Percentiles rank a stretch among this genome's conserved stretches.
Evolutionary conservation across 306 rosid species (phyloP).

Genomic region (Fagus sylvatica): DNA sequence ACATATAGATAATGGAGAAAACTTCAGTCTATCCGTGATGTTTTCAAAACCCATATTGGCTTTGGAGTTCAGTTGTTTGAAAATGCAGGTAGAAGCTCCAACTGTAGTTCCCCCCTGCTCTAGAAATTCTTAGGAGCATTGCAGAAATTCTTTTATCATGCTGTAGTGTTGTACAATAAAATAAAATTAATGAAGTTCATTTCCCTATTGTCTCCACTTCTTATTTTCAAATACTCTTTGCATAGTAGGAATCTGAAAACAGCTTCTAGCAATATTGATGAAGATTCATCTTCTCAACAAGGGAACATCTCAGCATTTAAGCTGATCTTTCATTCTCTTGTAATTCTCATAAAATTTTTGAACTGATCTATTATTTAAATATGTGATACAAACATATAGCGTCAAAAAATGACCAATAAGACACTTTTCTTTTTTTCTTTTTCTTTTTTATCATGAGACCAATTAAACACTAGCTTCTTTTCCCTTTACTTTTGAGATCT

Average conservation of each 20-base stretch:
- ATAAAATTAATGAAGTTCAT: background rate
- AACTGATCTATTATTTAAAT: conserved; percentile 1
- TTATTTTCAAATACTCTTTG: background rate
- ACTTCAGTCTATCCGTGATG: conserved; percentile 51
- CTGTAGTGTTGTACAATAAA: background rate
- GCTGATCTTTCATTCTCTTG: background rate
- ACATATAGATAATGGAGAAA: conserved; percentile 28
- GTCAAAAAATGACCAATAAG: conserved; percentile 3
- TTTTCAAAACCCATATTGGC: conserved; percentile 81
- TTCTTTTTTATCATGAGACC: too few species aligned
- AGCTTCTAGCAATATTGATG: background rate
- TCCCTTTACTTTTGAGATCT: conserved; percentile 25
- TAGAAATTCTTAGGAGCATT: conserved; percentile 18
- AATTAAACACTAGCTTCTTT: background rate
- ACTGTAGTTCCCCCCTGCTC: conserved; percentile 43
- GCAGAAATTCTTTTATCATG: background rate
- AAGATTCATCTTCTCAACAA: background rate
- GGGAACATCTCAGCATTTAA: background rate
- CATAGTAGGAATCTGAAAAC: background rate
- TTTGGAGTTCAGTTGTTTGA: conserved; percentile 72
- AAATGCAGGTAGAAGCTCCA: conserved; percentile 90
- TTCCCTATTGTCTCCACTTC: background rate
- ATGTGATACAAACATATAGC: background rate
- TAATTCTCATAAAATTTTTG: background rate
- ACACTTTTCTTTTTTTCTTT: background rate